A percentile compares a stretch with the other conserved stretches of the same genome.
These are phyloP conservation scores for Trichoderma sp. DNA, from an alignment of 2,329 filamentous ascomycete species.

Conservation along the genomic window DNA sequence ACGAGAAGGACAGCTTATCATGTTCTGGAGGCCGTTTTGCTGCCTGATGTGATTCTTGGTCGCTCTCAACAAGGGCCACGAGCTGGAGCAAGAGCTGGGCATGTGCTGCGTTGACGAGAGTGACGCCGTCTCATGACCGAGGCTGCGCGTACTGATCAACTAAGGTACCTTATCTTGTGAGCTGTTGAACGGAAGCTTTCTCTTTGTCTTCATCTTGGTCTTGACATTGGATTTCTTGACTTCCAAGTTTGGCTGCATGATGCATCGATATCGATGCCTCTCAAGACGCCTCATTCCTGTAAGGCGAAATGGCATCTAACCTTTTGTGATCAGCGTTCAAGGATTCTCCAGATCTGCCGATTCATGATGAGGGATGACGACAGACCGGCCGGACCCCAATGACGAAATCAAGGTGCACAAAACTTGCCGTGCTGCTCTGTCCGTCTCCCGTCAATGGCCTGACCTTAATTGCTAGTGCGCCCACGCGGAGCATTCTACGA, in stretches of 20 bases:
- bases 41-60: background rate
- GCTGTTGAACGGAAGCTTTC: background rate
- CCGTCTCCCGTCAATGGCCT: background rate
- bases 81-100: background rate
- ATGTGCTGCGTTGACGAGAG: conserved; percentile 9
- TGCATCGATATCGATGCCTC: no score
- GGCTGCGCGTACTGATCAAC: background rate
- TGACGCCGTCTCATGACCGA: conserved; percentile 22
- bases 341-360: background rate
- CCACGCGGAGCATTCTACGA: background rate
- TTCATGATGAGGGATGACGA: conserved; percentile 26
- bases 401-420: conserved; percentile 7
- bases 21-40: background rate
- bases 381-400: conserved; percentile 2
- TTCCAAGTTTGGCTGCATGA: no score
- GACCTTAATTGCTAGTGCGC: background rate
- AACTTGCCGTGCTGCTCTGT: background rate
- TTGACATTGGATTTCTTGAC: no score
- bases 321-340: background rate
- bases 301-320: background rate
- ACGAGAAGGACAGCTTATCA: conserved; percentile 29
- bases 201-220: no score
- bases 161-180: background rate
- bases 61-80: background rate
- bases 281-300: background rate